Conservation (phyloP, 1,284 basidiomycete genomes). For the Ganoderma boninense region DNA sequence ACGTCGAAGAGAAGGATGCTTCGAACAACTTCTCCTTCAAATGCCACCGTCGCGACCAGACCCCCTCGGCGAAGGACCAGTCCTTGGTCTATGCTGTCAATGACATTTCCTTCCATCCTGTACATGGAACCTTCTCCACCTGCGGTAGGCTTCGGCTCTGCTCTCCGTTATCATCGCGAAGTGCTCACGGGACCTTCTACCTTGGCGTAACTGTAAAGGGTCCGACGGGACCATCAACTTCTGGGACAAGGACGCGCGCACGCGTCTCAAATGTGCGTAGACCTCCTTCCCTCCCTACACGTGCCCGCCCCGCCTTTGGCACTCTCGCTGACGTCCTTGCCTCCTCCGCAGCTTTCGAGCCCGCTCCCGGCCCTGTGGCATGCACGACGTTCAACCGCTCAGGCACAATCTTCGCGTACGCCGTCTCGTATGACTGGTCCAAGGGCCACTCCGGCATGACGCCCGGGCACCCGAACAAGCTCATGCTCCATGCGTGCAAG, state of each 20-base stretch:
- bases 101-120: constrained; percentile 90
- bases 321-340: not conserved
- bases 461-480: constrained; percentile 81
- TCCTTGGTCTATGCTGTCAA: constrained; percentile 93
- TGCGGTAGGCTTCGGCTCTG: constrained; percentile 66
- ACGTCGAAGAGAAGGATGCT: constrained; percentile 82
- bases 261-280: constrained; percentile 84
- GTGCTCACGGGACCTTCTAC: not conserved
- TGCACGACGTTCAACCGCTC: constrained; percentile 86
- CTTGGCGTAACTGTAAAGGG: constrained; percentile 48
- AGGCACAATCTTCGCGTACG: constrained; percentile 90
- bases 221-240: constrained; percentile 85
- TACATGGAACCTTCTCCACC: constrained; percentile 94
- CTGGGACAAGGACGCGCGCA: constrained; percentile 93
- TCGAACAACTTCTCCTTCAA: constrained; percentile 95
- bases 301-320: not conserved
- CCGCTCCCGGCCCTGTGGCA: constrained; percentile 72
- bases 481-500: constrained; percentile 92
- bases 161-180: not conserved
- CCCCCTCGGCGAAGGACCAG: constrained; percentile 73
- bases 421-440: constrained; percentile 90
- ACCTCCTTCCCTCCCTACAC: not conserved
- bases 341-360: constrained; percentile 66
- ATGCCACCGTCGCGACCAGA: constrained; percentile 87
- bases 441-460: constrained; percentile 91